Percentiles rank a stretch among this genome's conserved stretches.
These are phyloP conservation scores for Keithomyces neogunnii DNA, from an alignment of 2,329 filamentous ascomycete genomes.

Conservation along the genomic window DNA sequence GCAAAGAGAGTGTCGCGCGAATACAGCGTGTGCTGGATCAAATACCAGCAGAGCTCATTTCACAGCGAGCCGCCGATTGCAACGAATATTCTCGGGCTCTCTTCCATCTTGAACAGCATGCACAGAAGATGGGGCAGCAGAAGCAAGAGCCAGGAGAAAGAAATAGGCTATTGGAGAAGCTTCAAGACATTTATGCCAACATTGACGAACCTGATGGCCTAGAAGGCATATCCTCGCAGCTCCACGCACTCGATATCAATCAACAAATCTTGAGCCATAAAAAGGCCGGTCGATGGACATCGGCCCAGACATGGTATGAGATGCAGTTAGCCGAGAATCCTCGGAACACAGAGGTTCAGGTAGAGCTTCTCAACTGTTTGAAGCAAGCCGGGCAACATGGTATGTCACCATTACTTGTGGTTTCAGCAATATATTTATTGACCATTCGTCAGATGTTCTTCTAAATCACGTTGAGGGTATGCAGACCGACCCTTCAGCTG, in stretches of 20 bases:
- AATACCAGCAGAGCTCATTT: constrained; percentile 68
- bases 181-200: constrained; percentile 92
- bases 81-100: constrained; percentile 86
- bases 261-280: constrained; percentile 89
- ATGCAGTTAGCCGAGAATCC: constrained; percentile 76
- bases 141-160: constrained; percentile 41
- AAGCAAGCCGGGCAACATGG: constrained; percentile 94
- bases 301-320: constrained; percentile 97
- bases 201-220: constrained; percentile 97
- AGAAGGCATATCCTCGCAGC: constrained; percentile 83
- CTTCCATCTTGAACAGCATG: constrained; percentile 92
- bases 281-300: constrained; percentile 87
- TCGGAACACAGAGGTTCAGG: constrained; percentile 66
- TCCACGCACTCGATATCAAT: constrained; percentile 81
- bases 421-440: constrained; percentile 8
- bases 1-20: constrained; percentile 40
- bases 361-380: constrained; percentile 77
- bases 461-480: constrained; percentile 82
- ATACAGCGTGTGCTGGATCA: constrained; percentile 44
- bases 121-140: constrained; percentile 42
- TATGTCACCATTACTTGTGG: constrained; percentile 30
- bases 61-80: constrained; percentile 83
- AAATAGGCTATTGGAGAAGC: constrained; percentile 62
- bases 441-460: constrained; percentile 56
- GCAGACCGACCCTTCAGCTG: constrained; percentile 39